Conservation (phyloP, 495 filamentous ascomycete species). For the Tuber melanosporum region DNA sequence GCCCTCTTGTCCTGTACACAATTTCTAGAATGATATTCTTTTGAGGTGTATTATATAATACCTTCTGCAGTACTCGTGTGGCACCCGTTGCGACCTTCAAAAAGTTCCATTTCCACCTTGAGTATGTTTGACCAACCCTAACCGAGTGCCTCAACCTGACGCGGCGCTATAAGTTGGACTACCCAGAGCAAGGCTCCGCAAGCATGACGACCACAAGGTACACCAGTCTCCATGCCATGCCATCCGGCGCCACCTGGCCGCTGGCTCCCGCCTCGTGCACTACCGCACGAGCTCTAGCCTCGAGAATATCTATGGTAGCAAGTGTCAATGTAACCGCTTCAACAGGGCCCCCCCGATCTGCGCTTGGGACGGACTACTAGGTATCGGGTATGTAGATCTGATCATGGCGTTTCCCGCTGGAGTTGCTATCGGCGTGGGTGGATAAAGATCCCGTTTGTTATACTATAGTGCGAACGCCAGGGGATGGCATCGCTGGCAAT, state of each 20-base stretch:
- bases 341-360: slow-evolving; percentile 48
- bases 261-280: slow-evolving; percentile 50
- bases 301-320: slow-evolving; percentile 58
- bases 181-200: background rate
- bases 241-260: slow-evolving; percentile 64
- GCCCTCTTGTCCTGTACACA: background rate
- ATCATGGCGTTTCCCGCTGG: slow-evolving; percentile 54
- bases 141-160: background rate
- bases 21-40: background rate
- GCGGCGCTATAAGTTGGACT: slow-evolving; percentile 13
- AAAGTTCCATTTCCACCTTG: background rate
- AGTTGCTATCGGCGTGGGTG: slow-evolving; percentile 50
- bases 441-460: slow-evolving; percentile 56
- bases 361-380: slow-evolving; percentile 55
- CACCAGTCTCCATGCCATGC: slow-evolving; percentile 57
- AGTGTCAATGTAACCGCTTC: slow-evolving; percentile 66
- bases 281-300: slow-evolving; percentile 56
- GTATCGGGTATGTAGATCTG: slow-evolving; percentile 48
- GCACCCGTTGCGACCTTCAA: too few relatives aligned
- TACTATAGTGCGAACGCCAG: slow-evolving; percentile 53
- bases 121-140: background rate
- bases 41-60: background rate
- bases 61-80: background rate
- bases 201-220: slow-evolving; percentile 12
- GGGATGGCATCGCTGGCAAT: slow-evolving; percentile 12